phyloP scores from a whole-genome alignment of 768 basidiomycete genomes.

The Hydnum rufescens region DNA sequence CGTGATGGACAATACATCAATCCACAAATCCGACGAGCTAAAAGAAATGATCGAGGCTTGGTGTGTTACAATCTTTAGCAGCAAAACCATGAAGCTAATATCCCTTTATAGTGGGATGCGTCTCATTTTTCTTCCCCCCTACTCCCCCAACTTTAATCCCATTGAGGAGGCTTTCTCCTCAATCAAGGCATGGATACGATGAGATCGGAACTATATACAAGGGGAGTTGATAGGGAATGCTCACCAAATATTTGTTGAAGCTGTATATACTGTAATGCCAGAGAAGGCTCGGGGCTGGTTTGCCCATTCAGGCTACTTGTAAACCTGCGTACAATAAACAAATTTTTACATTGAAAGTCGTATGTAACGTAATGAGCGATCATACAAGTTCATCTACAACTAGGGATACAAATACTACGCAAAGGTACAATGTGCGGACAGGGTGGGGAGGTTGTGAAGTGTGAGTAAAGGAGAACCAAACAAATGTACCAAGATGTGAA shows the following conservation, averaged over 20 bases:
- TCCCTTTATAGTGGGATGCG: slow-evolving; percentile 3
- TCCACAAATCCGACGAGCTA: slow-evolving; percentile 2
- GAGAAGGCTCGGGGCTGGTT: background rate
- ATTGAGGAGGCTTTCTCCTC: slow-evolving; percentile 8
- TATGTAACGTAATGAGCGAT: no score
- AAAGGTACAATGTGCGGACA: no score
- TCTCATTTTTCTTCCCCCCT: slow-evolving; percentile 8
- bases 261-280: background rate
- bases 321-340: no score
- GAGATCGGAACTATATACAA: background rate
- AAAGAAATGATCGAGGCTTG: slow-evolving; percentile 6
- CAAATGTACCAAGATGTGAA: no score
- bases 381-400: no score
- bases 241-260: background rate
- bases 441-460: no score
- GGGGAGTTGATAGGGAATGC: background rate
- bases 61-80: background rate
- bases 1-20: slow-evolving; percentile 9
- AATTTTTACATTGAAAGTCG: no score
- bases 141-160: slow-evolving; percentile 10
- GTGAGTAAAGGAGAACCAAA: no score
- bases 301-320: background rate
- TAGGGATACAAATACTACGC: no score
- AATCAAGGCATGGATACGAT: slow-evolving; percentile 6
- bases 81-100: background rate